Base-by-base conservation (phyloP, 371 early-diverging fungal species). In the Mucor indicus region DNA sequence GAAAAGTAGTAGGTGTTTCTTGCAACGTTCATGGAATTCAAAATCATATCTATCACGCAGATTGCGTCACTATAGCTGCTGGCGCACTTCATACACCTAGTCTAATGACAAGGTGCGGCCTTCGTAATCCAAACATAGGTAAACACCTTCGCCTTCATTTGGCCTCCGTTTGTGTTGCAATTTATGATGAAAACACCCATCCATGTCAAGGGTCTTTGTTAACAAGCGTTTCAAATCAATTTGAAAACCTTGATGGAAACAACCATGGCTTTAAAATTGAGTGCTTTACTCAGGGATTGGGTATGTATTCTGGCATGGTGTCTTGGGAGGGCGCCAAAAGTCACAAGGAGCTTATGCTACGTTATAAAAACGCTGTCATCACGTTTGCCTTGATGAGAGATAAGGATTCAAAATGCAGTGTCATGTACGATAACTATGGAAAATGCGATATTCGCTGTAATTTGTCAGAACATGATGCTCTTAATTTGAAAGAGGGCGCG, bases 71-170 rank as follows among this genome's bases (percentile, higher is more conserved):
- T 16, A 64, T 77, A 16, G 57, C 85, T 25, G 68, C 67, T 36
- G 91, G 91, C 1, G 69, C 86, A 2, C 54, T 90, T 42, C 72
- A 81, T 44, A 72, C 85, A 0, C 89, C 89, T 1, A 72, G 78
- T 11, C 32, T 90, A 10, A 53, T 90, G 40, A 59, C 59, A 15
- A 67, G 79, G 8, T 79, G 80, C 43, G 86, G 87, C 19, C 56
- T 90, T 38, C 69, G 62, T 24, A 87, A 87, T 58, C 60, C 58
- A 25, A 39, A 86, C 54, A 84, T 90, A 60, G 91, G 91, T 8
- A 44, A 57, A 8, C 58, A 87, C 43, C 43, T 71, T 1, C 42
- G 64, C 20, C 57, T 85, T 12, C 89, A 90, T 46, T 48, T 48
- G 1, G 31, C 44, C n/a, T n/a, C n/a, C n/a, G n/a, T n/a, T n/a